phyloP scores from a whole-genome alignment of 176 grass and related monocot genomes.

The Raddia distichophylla region DNA sequence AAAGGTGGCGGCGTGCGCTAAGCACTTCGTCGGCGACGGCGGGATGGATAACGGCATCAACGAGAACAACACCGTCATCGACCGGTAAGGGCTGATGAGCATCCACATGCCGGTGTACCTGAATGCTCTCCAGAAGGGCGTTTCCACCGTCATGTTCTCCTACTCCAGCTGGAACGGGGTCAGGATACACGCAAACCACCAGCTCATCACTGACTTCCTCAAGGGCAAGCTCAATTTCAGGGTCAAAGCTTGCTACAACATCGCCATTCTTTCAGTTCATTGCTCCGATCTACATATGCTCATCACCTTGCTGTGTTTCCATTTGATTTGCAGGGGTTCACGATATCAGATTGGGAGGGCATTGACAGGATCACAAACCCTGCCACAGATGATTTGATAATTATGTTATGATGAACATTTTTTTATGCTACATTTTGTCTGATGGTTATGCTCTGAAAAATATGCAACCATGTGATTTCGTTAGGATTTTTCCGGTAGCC shows the following conservation, averaged over 20 bases:
- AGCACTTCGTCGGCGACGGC: slow-evolving; percentile 92
- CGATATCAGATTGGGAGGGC: slow-evolving; percentile 91
- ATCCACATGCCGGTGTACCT: slow-evolving; percentile 92
- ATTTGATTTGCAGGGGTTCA: slow-evolving; percentile 68
- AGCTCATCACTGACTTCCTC: slow-evolving; percentile 67
- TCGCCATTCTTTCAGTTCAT: neutral
- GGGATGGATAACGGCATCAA: slow-evolving; percentile 84
- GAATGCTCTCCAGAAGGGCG: slow-evolving; percentile 65
- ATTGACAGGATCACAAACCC: slow-evolving; percentile 88
- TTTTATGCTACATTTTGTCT: no score
- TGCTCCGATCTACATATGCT: neutral
- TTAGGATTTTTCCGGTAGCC: no score
- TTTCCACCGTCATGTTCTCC: slow-evolving; percentile 94
- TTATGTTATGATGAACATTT: no score
- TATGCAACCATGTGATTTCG: no score
- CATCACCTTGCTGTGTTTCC: neutral
- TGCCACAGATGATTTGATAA: neutral
- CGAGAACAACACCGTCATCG: slow-evolving; percentile 88
- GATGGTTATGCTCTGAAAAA: no score
- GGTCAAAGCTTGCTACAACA: slow-evolving; percentile 28
- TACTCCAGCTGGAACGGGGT: slow-evolving; percentile 96
- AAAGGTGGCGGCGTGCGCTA: slow-evolving; percentile 86
- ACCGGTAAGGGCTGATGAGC: slow-evolving; percentile 43
- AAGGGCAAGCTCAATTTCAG: slow-evolving; percentile 71
- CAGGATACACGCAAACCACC: slow-evolving; percentile 79